Percentiles rank a stretch among this genome's conserved stretches.
Evolutionary conservation across 2,329 filamentous ascomycete species (phyloP).

Genomic region (Chaetomium globosum): DNA sequence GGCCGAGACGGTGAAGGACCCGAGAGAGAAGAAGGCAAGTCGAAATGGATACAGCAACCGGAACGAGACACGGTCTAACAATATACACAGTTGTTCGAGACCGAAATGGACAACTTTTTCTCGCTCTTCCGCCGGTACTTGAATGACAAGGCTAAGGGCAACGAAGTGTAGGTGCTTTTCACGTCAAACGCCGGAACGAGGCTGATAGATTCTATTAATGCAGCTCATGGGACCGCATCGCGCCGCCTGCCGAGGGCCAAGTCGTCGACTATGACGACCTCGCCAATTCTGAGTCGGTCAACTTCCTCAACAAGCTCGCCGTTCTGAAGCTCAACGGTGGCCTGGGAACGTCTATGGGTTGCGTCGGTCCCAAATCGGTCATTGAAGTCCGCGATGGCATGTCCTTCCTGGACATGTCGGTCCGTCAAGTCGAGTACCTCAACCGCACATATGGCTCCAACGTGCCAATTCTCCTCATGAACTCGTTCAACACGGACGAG

Average conservation of each 20-base stretch:
- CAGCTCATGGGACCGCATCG: constrained; percentile 95
- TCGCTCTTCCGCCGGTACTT: constrained; percentile 96
- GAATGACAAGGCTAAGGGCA: constrained; percentile 98
- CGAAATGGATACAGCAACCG: constrained; percentile 17
- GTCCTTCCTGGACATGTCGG: constrained; percentile 98
- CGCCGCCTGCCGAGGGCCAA: constrained; percentile 87
- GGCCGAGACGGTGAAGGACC: constrained; percentile 83
- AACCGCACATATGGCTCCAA: constrained; percentile 98
- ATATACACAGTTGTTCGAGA: constrained; percentile 77
- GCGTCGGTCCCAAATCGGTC: constrained; percentile 97
- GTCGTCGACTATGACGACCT: constrained; percentile 94
- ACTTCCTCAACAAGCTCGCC: constrained; percentile 95
- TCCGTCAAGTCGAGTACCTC: constrained; percentile 97
- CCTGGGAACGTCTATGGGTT: constrained; percentile 99
- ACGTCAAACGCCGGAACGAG: not conserved
- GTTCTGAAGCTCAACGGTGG: constrained; percentile 99
- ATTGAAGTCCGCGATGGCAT: constrained; percentile 99
- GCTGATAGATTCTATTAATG: constrained; percentile 31
- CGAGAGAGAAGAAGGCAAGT: constrained; percentile 77
- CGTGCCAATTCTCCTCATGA: constrained; percentile 98
- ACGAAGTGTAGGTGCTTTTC: constrained; percentile 64
- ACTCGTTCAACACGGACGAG: constrained; percentile 99
- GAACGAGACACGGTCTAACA: constrained; percentile 27
- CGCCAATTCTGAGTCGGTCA: constrained; percentile 83
- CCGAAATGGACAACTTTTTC: constrained; percentile 99